phyloP scores from a whole-genome alignment of 83 land plant species.

The Picea abies region DNA sequence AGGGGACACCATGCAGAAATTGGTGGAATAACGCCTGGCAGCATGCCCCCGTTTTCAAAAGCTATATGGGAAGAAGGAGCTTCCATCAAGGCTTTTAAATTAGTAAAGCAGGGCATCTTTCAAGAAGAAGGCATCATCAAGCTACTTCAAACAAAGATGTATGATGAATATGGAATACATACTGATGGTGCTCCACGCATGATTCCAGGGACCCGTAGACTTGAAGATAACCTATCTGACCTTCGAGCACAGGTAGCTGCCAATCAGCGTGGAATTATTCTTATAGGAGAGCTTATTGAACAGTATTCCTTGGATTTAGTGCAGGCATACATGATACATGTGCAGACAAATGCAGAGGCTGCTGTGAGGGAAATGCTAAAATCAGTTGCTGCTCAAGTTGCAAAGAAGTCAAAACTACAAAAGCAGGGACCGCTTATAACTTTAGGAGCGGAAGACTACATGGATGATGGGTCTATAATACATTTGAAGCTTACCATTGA shows the following conservation, averaged over 20 bases:
- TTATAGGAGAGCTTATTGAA: conserved; percentile 90
- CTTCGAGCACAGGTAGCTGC: conserved; percentile 98
- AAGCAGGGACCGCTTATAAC: conserved; percentile 28
- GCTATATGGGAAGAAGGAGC: too few relatives aligned
- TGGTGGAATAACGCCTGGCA: too few relatives aligned
- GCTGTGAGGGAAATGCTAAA: conserved; percentile 99
- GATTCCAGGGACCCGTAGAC: conserved; percentile 89
- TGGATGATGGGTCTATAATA: conserved; percentile 97
- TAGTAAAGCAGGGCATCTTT: too few relatives aligned
- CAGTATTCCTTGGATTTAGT: conserved; percentile 87
- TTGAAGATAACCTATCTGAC: conserved; percentile 97
- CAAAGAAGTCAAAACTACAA: conserved; percentile 13
- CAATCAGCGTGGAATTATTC: conserved; percentile 90
- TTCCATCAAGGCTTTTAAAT: too few relatives aligned
- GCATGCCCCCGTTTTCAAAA: too few relatives aligned
- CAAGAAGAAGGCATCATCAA: too few relatives aligned
- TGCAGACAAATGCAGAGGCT: conserved; percentile 91
- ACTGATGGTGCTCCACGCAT: background rate
- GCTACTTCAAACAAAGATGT: too few relatives aligned
- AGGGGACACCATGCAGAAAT: too few relatives aligned
- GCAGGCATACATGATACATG: conserved; percentile 95
- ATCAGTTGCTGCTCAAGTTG: conserved; percentile 65
- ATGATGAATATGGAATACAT: too few relatives aligned
- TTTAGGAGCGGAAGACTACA: conserved; percentile 90
- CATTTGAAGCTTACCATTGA: conserved; percentile 88